Evolutionary conservation across 1,139 yeast species (phyloP).

Genomic region (Geotrichum macrosporum): DNA sequence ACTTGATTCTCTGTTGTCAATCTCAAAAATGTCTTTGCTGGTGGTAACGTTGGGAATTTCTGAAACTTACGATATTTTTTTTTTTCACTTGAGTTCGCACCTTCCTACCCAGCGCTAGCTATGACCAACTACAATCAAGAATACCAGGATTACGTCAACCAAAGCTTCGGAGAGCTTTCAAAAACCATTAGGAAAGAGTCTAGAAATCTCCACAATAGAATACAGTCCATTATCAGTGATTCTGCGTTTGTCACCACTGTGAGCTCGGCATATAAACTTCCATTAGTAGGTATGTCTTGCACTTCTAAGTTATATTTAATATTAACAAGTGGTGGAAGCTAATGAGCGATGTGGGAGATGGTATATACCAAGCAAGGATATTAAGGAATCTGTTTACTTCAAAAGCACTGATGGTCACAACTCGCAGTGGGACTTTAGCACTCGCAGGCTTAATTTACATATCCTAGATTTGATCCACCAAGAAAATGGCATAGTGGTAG

Average conservation of each 20-base stretch:
- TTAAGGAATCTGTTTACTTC: constrained; percentile 58
- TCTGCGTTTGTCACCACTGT: constrained; percentile 43
- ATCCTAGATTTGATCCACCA: constrained; percentile 47
- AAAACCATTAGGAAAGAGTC: constrained; percentile 45
- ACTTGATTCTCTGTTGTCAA: no score
- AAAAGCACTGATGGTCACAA: constrained; percentile 91
- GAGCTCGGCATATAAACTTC: constrained; percentile 34
- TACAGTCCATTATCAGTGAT: constrained; percentile 68
- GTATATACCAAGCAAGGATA: constrained; percentile 55
- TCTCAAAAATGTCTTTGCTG: no score
- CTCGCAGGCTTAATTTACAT: constrained; percentile 69
- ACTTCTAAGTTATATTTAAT: constrained; percentile 39
- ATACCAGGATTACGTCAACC: constrained; percentile 22
- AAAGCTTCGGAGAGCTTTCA: constrained; percentile 24
- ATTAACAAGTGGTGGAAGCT: constrained; percentile 41
- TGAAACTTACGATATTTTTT: not conserved
- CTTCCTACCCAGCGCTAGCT: no score
- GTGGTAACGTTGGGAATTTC: no score
- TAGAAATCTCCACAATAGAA: constrained; percentile 54
- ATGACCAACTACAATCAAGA: constrained; percentile 13
- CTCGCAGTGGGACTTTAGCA: constrained; percentile 71
- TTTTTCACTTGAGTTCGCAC: not conserved
- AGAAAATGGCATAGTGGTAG: constrained; percentile 49
- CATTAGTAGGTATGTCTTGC: constrained; percentile 35
- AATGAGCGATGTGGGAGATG: constrained; percentile 87